Evolutionary conservation across 331 rosid genomes (phyloP), one percentile per base, ranked within the genome.

Genomic region (Arachis monticola): DNA sequence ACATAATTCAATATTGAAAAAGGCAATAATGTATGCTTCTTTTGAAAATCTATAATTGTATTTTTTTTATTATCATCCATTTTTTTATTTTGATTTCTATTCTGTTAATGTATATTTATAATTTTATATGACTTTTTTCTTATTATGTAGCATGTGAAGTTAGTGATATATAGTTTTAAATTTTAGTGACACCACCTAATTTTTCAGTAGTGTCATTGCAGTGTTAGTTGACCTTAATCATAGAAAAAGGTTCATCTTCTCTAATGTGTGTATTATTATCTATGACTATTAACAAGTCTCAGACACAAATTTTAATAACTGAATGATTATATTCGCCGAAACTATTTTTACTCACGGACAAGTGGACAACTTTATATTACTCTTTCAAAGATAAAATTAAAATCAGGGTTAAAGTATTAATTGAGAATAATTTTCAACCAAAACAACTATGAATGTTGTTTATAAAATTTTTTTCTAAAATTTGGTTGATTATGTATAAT

Each of bases 31-130:
- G 80, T 86, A 87, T 69, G 77, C 80, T 40, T 80, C 88, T 79
- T 78, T 79, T 80, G 83, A 74, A 64, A 83, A 88, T 69, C 92
- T 77, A 45, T 87, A 83, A 17, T 73, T 92, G 99, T 94, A 84
- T 66, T 45, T 71, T 72, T 67, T 77, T 70, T 65, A 13, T 73
- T 53, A 31, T 60, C 45, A 38, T 77, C 75, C 41, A 10, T 56
- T 63, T 72, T 87, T 55, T 76, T 65, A 31, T 79, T 30, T 70
- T 76, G 52, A 60, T 58, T 81, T n/a, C 74, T 78, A 45, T 60
- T 72, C 14, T 27, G 56, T 59, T 61, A 12, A 51, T 81, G 73
- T 44, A 66, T 73, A 47, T 40, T 46, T 70, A 73, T 61, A 64
- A 41, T 66, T 77, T 66, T 79, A 3, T 69, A 58, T 56, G 75